phyloP scores from a whole-genome alignment of 495 filamentous ascomycete species.

The Neurospora intermedia region DNA sequence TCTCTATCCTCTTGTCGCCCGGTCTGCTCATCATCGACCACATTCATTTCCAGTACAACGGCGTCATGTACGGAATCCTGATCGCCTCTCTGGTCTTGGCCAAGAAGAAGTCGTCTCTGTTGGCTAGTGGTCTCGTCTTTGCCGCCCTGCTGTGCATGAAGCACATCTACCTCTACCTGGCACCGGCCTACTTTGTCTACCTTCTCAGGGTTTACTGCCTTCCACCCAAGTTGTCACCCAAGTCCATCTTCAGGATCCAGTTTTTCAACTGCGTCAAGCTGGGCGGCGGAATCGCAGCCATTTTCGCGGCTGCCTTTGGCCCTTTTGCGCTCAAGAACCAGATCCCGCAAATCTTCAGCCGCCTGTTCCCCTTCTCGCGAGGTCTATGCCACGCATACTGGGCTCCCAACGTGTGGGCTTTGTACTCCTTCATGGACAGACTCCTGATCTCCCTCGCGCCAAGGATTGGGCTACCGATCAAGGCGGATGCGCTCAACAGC shows the following conservation, averaged over 20 bases:
- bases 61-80: slow-evolving; percentile 84
- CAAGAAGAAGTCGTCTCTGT: slow-evolving; percentile 62
- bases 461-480: slow-evolving; percentile 59
- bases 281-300: slow-evolving; percentile 53
- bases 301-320: slow-evolving; percentile 81
- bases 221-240: slow-evolving; percentile 66
- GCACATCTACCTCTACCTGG: slow-evolving; percentile 96
- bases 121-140: slow-evolving; percentile 72
- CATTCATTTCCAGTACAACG: slow-evolving; percentile 99
- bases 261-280: slow-evolving; percentile 75
- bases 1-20: slow-evolving; percentile 84
- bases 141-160: slow-evolving; percentile 84
- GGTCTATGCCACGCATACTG: slow-evolving; percentile 96
- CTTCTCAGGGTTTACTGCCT: slow-evolving; percentile 82
- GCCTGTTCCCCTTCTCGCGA: slow-evolving; percentile 88
- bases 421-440: slow-evolving; percentile 88
- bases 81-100: slow-evolving; percentile 76
- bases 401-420: slow-evolving; percentile 94
- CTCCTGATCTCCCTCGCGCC: slow-evolving; percentile 78
- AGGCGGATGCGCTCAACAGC: slow-evolving; percentile 65
- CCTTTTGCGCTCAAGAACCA: slow-evolving; percentile 81
- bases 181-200: slow-evolving; percentile 90
- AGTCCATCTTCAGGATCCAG: slow-evolving; percentile 63
- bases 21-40: slow-evolving; percentile 96
- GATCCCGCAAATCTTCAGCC: slow-evolving; percentile 71